Evolutionary conservation across 495 filamentous ascomycete genomes (phyloP).

Genomic region (Aspergillus egyptiacus): DNA sequence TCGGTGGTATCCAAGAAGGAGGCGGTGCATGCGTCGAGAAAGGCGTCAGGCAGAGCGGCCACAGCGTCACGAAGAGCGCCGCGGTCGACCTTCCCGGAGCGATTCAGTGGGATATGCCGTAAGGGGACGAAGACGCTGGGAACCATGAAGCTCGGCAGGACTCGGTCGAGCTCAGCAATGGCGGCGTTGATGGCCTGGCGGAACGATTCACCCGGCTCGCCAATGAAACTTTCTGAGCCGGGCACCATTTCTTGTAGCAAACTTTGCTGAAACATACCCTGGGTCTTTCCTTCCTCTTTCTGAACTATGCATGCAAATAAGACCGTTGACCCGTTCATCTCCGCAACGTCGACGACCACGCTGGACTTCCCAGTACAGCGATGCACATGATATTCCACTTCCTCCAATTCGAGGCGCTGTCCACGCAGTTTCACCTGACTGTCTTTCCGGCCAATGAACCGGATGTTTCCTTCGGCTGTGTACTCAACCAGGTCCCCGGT

Average conservation of each 20-base stretch:
- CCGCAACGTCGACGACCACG: not conserved
- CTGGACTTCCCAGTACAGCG: not conserved
- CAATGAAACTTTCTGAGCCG: no score
- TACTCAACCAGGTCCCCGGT: not conserved
- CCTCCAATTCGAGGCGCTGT: slow-evolving; percentile 36
- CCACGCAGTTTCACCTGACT: slow-evolving; percentile 18
- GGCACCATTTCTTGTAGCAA: no score
- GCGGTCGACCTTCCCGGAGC: slow-evolving; percentile 33
- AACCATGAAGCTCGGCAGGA: slow-evolving; percentile 35
- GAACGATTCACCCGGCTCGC: no score
- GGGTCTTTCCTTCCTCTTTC: no score
- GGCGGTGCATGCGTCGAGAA: no score
- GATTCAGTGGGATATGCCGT: slow-evolving; percentile 25
- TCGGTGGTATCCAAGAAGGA: no score
- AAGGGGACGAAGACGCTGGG: slow-evolving; percentile 19
- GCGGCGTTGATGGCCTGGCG: not conserved
- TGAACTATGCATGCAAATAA: no score
- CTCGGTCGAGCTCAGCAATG: not conserved
- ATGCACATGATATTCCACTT: slow-evolving; percentile 26
- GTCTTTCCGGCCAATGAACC: slow-evolving; percentile 16
- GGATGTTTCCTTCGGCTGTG: slow-evolving; percentile 4
- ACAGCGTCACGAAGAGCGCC: no score
- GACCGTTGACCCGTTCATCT: not conserved
- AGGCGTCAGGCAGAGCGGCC: no score
- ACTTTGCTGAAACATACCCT: no score